Evolutionary conservation across 2,329 filamentous ascomycete species (phyloP), one percentile per base, ranked within the genome.

Genomic region (Fusarium sp.): DNA sequence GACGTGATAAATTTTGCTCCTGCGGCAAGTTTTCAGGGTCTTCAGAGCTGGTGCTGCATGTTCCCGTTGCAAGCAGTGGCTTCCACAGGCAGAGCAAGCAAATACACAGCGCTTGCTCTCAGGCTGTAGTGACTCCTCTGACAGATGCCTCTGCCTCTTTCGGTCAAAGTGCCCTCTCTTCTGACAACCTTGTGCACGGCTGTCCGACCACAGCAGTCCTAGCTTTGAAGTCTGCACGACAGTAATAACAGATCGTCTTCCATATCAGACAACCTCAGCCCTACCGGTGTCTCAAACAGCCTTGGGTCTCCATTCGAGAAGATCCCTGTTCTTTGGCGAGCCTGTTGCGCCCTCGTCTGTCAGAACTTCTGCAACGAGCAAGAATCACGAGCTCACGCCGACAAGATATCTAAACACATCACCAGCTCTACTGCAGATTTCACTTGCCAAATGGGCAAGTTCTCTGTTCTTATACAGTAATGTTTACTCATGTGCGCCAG

Each of bases 381-480:
- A 42, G n/a, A 17, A 42, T 22, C 41, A 42, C 4, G 14, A n/a
- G 14, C n/a, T 44, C n/a, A 17, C n/a, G n/a, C 10, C 15, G 6
- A 24, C n/a, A 10, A 17, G 10, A 44, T 14, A n/a, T 5, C 1
- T 8, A n/a, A 8, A 13, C 22, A n/a, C 14, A 24, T 18, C 10
- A 24, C 3, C 10, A 12, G 6, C 41, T 15, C n/a, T 44, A 5
- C 6, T 17, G n/a, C n/a, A 44, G 10, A 24, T 24, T 24, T 18
- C 1, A 17, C 15, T 15, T 18, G 15, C n/a, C 4, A 24, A 17
- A 11, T 17, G 6, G 5, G 8, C n/a, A 0, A 18, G 5, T 24
- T 3, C 6, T 8, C n/a, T 44, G 11, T 44, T 44, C n/a, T 17
- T 14, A 14, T 8, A 34, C 0, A 0, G 14, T 24, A 7, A 5